Evolutionary conservation across 2,329 filamentous ascomycete genomes (phyloP), one percentile per base, ranked within the genome.

Genomic region (Tolypocladium endophyticum): DNA sequence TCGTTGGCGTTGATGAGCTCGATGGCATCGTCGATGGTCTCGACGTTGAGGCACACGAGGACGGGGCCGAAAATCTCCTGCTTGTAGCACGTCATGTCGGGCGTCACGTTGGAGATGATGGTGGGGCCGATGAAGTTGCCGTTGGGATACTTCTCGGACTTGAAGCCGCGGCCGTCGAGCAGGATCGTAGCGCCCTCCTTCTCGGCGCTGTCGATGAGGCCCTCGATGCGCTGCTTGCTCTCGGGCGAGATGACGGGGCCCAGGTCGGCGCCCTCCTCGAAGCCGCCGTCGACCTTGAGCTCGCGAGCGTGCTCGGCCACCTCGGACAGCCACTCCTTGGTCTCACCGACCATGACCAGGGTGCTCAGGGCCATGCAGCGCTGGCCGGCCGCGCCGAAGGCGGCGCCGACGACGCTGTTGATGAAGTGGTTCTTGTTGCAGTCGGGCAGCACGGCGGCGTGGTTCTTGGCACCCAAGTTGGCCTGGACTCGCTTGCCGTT

Each of bases 361-460:
- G 90, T 92, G 70, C 87, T 91, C 61, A 94, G 79, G 43, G 90
- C 90, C 90, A 94, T 94, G 76, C 90, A 94, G 63, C 90, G 81
- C 79, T 94, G 90, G 43, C 90, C 90, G 30, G 90, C 90, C 64
- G 90, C 90, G 64, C 90, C 90, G 66, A 94, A 94, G 28, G 90
- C 90, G 39, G 90, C 90, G 64, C 90, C 90, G 5, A 89, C 84
- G 64, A 94, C 89, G 52, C 88, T 87, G 76, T 93, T 94, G 68
- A 94, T 77, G 65, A 91, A 90, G 68, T 92, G 88, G 79, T 94
- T 92, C 83, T 92, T 93, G 80, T 94, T 92, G 79, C 87, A 89
- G 78, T 94, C 90, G 23, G 90, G 90, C 62, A 93, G 82, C 36
- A 94, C 86, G 58, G 88, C 88, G 35, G 89, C 89, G 73, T 94